Base-by-base conservation (phyloP, 1,284 basidiomycete genomes). In the Apiotrichum mycotoxinovorans region DNA sequence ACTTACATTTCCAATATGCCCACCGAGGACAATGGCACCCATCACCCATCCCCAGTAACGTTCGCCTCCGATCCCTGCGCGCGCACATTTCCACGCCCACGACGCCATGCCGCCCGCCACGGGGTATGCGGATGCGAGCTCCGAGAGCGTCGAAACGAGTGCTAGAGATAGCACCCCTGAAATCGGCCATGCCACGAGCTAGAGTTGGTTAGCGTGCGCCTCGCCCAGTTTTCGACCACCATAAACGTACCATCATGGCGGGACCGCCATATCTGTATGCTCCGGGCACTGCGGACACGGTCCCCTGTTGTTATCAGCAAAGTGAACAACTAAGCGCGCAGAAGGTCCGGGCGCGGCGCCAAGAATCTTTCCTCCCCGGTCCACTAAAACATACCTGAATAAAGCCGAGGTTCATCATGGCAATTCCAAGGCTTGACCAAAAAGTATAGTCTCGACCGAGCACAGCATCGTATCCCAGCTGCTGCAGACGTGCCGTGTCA, bases 41-140 rank as follows among this genome's bases (percentile, higher is more conserved):
- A 76, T 67, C 23, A 72, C 51, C 76, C 76, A 77, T 2, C 69
- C 73, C 74, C 74, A 76, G 23, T 62, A 63, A n/a, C 76, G 55
- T 55, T 77, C 76, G 5, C 70, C 67, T 14, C 76, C 72, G 0
- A 75, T 62, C 1, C 76, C 73, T 3, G 68, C 69, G 43, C 74
- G 56, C 9, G 74, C 73, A 30, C 60, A 52, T 53, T 74, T 75
- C 76, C 76, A 77, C 2, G 74, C 65, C 76, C 76, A 77, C 5
- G 71, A 72, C 2, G 72, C 64, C 74, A 77, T 76, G 7, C 74
- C 76, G 1, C 76, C 76, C 2, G 74, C 68, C 7, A 78, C 74
- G 17, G 76, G 76, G 48, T 75, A 78, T 0, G 74, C 74, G 0
- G 74, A 75, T 11, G 74, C 74, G 0, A 76, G 59, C 57, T 78